phyloP scores from a whole-genome alignment of 345 rosid species.

The Hibiscus mutabilis region DNA sequence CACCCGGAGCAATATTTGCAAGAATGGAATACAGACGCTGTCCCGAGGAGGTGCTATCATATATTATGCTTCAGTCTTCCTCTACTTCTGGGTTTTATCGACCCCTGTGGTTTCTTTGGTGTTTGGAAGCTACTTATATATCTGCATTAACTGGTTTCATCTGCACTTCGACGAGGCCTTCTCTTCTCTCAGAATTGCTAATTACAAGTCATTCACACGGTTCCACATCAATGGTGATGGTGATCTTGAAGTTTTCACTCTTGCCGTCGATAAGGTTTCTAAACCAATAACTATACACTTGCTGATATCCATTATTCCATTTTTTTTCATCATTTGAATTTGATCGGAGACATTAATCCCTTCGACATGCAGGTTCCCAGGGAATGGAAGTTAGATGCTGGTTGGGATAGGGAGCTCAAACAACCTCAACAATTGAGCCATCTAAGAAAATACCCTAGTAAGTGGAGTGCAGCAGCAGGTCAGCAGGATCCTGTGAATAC shows the following conservation, averaged over 20 bases:
- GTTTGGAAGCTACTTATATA: constrained; percentile 92
- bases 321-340: neutral
- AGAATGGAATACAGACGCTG: constrained; percentile 62
- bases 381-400: constrained; percentile 63
- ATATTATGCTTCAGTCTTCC: constrained; percentile 93
- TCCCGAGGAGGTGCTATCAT: constrained; percentile 79
- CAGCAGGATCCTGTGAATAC: constrained; percentile 17
- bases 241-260: constrained; percentile 89
- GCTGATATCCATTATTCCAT: neutral
- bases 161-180: constrained; percentile 97
- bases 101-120: constrained; percentile 92
- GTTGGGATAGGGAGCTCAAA: constrained; percentile 52
- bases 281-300: constrained; percentile 5
- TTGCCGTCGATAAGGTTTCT: constrained; percentile 90
- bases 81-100: constrained; percentile 98
- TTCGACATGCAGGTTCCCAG: constrained; percentile 49
- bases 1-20: constrained; percentile 80
- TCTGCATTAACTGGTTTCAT: constrained; percentile 96
- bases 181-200: constrained; percentile 96
- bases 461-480: constrained; percentile 18
- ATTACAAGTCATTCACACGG: constrained; percentile 90
- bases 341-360: neutral
- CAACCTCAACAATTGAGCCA: constrained; percentile 43
- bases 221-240: constrained; percentile 64
- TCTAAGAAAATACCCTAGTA: constrained; percentile 45